phyloP scores from a whole-genome alignment of 2,329 filamentous ascomycete species.

The Gremmenia infestans region DNA sequence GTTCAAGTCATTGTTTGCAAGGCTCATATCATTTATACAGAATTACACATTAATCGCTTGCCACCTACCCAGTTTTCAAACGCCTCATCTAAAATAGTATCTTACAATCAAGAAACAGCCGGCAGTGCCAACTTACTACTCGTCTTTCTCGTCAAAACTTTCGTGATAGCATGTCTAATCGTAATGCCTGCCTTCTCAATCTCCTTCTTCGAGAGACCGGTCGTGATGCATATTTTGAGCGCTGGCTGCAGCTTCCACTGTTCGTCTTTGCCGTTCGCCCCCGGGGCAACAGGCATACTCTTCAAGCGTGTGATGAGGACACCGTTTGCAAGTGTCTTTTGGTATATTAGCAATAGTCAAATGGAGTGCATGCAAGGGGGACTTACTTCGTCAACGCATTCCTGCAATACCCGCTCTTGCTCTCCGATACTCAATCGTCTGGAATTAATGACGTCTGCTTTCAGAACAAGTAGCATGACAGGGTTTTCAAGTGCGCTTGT shows the following conservation, averaged over 20 bases:
- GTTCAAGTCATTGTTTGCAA: too few species aligned
- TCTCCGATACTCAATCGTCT: slow-evolving; percentile 66
- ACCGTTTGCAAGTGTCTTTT: slow-evolving; percentile 74
- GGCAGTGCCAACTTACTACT: slow-evolving; percentile 41
- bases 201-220: slow-evolving; percentile 85
- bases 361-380: not conserved
- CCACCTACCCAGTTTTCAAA: not conserved
- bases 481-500: slow-evolving; percentile 82
- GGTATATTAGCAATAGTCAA: slow-evolving; percentile 6
- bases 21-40: too few species aligned
- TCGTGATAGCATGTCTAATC: slow-evolving; percentile 89
- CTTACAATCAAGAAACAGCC: slow-evolving; percentile 29
- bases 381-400: slow-evolving; percentile 91
- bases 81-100: not conserved
- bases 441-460: slow-evolving; percentile 71
- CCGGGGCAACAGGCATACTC: slow-evolving; percentile 60
- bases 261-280: slow-evolving; percentile 63
- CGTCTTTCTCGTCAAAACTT: slow-evolving; percentile 69
- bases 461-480: slow-evolving; percentile 76
- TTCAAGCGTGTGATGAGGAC: slow-evolving; percentile 87
- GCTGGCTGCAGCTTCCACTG: slow-evolving; percentile 70
- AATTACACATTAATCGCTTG: not conserved
- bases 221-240: slow-evolving; percentile 87
- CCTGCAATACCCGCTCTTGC: slow-evolving; percentile 79
- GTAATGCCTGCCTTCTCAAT: slow-evolving; percentile 87